Conservation (phyloP, 1,284 basidiomycete species). For the Sporisorium graminicola region DNA sequence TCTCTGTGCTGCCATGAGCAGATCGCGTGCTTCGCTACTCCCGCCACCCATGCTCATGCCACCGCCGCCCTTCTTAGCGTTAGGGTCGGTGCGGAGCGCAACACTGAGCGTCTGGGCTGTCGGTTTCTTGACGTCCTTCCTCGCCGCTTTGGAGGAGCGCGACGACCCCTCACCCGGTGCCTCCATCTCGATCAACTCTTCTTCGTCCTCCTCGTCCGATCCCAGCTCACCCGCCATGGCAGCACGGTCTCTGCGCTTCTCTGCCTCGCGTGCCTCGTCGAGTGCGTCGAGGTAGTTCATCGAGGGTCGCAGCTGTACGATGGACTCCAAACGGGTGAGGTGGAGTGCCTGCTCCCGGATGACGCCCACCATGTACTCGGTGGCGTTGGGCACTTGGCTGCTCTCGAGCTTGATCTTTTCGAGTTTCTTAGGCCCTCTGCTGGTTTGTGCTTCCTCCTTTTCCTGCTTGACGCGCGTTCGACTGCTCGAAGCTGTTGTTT, state of each 20-base stretch:
- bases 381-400: slow-evolving; percentile 58
- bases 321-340: slow-evolving; percentile 60
- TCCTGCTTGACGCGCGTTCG: slow-evolving; percentile 43
- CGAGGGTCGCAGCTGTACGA: slow-evolving; percentile 65
- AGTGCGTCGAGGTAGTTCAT: slow-evolving; percentile 67
- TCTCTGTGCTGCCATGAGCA: slow-evolving; percentile 59
- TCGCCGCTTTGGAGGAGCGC: slow-evolving; percentile 31
- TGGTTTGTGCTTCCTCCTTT: slow-evolving; percentile 32
- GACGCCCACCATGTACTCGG: slow-evolving; percentile 67
- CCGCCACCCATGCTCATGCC: slow-evolving; percentile 37
- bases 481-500: slow-evolving; percentile 15
- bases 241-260: slow-evolving; percentile 60
- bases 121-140: slow-evolving; percentile 49
- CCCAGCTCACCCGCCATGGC: slow-evolving; percentile 36
- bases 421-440: slow-evolving; percentile 50
- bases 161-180: slow-evolving; percentile 35
- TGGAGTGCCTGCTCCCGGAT: slow-evolving; percentile 65
- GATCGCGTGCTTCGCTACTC: slow-evolving; percentile 48
- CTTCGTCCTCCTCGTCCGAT: slow-evolving; percentile 58
- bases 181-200: slow-evolving; percentile 52
- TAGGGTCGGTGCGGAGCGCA: slow-evolving; percentile 52
- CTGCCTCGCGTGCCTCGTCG: slow-evolving; percentile 54
- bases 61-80: slow-evolving; percentile 29
- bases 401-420: slow-evolving; percentile 66
- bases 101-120: slow-evolving; percentile 61